Evolutionary conservation across 2,329 filamentous ascomycete species (phyloP).

Genomic region (Fusarium humuli): DNA sequence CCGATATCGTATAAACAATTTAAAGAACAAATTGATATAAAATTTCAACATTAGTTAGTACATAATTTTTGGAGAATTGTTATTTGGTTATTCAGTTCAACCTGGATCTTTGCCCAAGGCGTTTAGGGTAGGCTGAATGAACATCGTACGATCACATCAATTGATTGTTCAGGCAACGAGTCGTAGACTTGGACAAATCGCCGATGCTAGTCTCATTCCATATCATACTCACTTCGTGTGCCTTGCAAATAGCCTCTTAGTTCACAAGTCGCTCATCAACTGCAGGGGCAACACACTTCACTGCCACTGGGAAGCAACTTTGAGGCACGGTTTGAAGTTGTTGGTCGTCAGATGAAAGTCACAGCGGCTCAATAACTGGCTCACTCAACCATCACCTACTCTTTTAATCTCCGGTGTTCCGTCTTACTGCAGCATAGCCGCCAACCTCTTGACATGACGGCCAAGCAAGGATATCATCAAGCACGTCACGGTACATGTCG

Average conservation of each 20-base stretch:
- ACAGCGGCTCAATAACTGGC: background rate
- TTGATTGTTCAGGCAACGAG: background rate
- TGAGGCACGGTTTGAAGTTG: background rate
- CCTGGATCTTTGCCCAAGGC: background rate
- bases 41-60: background rate
- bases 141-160: background rate
- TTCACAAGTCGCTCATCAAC: background rate
- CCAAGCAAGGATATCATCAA: background rate
- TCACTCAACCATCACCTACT: background rate
- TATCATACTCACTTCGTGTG: background rate
- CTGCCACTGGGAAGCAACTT: background rate
- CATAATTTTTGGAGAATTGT: background rate
- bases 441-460: background rate
- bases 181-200: background rate
- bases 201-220: no score
- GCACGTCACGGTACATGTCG: background rate
- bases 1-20: no score
- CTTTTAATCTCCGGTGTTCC: background rate
- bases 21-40: no score
- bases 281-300: background rate
- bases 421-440: background rate
- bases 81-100: background rate
- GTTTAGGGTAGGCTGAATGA: background rate
- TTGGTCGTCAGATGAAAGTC: background rate
- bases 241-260: background rate